phyloP scores from a whole-genome alignment of 139 green algal genomes.

The Chlamydomonas urium region DNA sequence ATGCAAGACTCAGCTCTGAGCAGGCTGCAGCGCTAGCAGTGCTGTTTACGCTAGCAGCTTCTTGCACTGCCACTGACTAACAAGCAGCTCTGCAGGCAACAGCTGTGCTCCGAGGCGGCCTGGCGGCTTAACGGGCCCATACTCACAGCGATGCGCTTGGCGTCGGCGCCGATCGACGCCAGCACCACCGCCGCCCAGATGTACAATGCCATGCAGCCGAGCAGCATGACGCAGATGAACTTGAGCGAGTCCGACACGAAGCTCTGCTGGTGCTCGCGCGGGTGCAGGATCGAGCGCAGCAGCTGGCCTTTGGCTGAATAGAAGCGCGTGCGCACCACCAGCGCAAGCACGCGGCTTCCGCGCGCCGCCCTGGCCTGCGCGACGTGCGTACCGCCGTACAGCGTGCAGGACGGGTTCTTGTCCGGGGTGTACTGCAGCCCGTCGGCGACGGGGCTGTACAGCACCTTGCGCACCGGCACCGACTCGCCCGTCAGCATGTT shows the following conservation, averaged over 20 bases:
- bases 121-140: no score
- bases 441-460: conserved; percentile 49
- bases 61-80: neutral
- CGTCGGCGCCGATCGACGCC: conserved; percentile 27
- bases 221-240: conserved; percentile 64
- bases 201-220: conserved; percentile 42
- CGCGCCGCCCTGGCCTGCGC: conserved; percentile 47
- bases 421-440: conserved; percentile 54
- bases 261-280: conserved; percentile 36
- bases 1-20: no score
- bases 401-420: conserved; percentile 48
- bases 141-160: conserved; percentile 37
- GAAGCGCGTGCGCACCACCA: conserved; percentile 64
- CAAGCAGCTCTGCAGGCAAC: neutral
- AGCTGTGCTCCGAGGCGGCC: no score
- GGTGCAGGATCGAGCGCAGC: conserved; percentile 61
- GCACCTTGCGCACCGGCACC: conserved; percentile 66
- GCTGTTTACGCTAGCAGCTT: no score
- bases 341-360: conserved; percentile 31
- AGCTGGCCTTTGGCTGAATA: conserved; percentile 70
- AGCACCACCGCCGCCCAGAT: conserved; percentile 59
- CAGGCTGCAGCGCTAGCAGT: no score
- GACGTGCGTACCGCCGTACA: conserved; percentile 61
- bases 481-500: conserved; percentile 58
- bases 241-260: conserved; percentile 57